Evolutionary conservation across 2,329 filamentous ascomycete species (phyloP).

Genomic region (Cladophialophora exuberans): DNA sequence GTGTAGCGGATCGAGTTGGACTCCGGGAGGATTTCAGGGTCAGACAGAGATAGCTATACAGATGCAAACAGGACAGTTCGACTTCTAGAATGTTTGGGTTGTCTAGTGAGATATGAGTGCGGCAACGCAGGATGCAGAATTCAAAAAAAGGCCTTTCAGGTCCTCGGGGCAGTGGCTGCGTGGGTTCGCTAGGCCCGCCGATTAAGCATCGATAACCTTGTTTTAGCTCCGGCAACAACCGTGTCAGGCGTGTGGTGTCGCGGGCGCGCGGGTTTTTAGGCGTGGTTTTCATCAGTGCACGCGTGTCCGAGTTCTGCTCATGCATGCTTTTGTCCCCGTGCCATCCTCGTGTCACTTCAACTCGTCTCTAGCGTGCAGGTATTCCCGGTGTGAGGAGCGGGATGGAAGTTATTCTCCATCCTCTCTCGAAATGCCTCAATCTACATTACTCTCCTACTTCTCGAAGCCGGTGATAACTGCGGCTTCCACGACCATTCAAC

Average conservation of each 20-base stretch:
- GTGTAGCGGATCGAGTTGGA: not conserved
- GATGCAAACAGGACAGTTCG: not conserved
- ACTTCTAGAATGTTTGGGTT: not conserved
- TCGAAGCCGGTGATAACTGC: slow-evolving; percentile 19
- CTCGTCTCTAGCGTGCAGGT: no score
- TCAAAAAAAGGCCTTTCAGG: slow-evolving; percentile 8
- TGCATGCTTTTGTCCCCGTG: no score
- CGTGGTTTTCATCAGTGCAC: no score
- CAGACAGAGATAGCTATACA: not conserved
- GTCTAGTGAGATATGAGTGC: not conserved
- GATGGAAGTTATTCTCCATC: not conserved
- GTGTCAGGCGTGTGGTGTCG: not conserved
- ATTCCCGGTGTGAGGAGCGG: not conserved
- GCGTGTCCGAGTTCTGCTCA: no score
- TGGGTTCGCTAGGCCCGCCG: slow-evolving; percentile 12
- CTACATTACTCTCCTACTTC: slow-evolving; percentile 27
- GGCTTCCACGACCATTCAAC: not conserved
- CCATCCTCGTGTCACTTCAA: no score
- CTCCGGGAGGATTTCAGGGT: not conserved
- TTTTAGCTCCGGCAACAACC: slow-evolving; percentile 22
- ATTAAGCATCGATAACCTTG: slow-evolving; percentile 21
- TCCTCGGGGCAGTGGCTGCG: not conserved
- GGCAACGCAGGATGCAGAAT: slow-evolving; percentile 11
- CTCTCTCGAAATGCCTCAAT: slow-evolving; percentile 23
- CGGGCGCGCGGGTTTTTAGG: no score